phyloP scores from a whole-genome alignment of 169 alveolate genomes.

The Sarcocystis neurona region DNA sequence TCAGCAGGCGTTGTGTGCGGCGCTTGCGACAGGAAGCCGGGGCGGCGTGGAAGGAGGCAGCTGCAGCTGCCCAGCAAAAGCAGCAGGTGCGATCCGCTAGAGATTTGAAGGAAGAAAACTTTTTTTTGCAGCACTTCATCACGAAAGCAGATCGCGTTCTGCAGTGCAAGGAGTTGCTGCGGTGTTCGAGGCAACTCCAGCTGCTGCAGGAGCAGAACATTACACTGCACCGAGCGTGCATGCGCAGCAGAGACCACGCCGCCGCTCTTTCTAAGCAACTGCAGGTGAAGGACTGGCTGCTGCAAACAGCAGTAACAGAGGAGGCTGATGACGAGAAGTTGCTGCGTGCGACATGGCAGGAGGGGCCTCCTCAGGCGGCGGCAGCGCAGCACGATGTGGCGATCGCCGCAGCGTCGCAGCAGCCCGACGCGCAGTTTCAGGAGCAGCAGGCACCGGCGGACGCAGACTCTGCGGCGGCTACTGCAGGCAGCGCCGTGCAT shows the following conservation, averaged over 20 bases:
- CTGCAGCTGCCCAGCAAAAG: not conserved
- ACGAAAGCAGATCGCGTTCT: constrained; percentile 17
- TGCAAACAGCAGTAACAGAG: not conserved
- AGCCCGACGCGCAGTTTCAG: not conserved
- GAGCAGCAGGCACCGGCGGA: not conserved
- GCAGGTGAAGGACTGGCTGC: not conserved
- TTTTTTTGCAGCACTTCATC: not conserved
- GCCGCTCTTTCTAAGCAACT: not conserved
- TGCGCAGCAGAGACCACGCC: not conserved
- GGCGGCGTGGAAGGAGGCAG: not conserved
- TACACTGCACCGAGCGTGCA: not conserved
- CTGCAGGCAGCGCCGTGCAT: not conserved
- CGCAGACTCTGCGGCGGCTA: not conserved
- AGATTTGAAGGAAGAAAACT: not conserved
- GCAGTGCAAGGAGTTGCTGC: constrained; percentile 2
- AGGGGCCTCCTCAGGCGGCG: no score
- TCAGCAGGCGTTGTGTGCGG: not conserved
- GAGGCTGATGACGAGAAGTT: no score
- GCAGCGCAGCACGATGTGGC: not conserved
- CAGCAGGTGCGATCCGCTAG: not conserved
- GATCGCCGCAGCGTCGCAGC: not conserved
- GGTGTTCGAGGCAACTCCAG: not conserved
- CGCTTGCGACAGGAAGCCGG: constrained; percentile 6
- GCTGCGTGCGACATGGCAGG: no score
- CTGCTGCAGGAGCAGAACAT: not conserved